Percentiles rank a stretch among this genome's conserved stretches.
Conservation (phyloP, 2,329 filamentous ascomycete species). For the Colletotrichum chlorophyti region DNA sequence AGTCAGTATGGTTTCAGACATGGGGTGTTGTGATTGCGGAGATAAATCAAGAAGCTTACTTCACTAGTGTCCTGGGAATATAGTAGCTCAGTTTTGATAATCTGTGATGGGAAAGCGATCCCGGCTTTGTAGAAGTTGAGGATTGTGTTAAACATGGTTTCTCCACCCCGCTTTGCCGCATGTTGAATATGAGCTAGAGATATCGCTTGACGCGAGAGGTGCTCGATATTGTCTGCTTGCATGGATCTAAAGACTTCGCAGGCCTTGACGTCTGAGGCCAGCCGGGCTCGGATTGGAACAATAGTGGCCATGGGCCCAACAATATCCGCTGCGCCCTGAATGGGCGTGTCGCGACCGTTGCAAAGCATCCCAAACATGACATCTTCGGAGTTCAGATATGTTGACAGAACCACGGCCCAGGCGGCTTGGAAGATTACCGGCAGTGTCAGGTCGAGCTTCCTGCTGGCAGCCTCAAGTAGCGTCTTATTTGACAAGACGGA, state of each 20-base stretch:
- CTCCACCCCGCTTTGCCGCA: not conserved
- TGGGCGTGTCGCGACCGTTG: slow-evolving; percentile 58
- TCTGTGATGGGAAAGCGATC: no score
- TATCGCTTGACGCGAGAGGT: not conserved
- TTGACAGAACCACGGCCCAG: slow-evolving; percentile 77
- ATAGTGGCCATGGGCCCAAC: slow-evolving; percentile 67
- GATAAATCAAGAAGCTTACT: not conserved
- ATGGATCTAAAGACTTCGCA: not conserved
- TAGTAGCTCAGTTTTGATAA: not conserved
- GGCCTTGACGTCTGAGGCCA: not conserved
- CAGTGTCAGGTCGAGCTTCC: slow-evolving; percentile 65
- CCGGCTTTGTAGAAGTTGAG: slow-evolving; percentile 3
- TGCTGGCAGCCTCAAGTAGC: not conserved
- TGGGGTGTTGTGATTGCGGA: rapidly evolving
- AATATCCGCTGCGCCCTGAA: slow-evolving; percentile 57
- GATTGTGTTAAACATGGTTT: slow-evolving; percentile 7
- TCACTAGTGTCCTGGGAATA: slow-evolving; percentile 12
- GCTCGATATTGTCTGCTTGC: slow-evolving; percentile 5
- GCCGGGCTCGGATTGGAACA: slow-evolving; percentile 57
- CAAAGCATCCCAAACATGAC: slow-evolving; percentile 77
- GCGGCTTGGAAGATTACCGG: slow-evolving; percentile 79
- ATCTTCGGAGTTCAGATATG: slow-evolving; percentile 76
- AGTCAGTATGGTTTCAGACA: not conserved
- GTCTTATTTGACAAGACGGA: not conserved
- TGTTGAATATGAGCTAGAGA: slow-evolving; percentile 11